Conservation (phyloP, 129 eudicot species). For the Tanacetum coccineum region DNA sequence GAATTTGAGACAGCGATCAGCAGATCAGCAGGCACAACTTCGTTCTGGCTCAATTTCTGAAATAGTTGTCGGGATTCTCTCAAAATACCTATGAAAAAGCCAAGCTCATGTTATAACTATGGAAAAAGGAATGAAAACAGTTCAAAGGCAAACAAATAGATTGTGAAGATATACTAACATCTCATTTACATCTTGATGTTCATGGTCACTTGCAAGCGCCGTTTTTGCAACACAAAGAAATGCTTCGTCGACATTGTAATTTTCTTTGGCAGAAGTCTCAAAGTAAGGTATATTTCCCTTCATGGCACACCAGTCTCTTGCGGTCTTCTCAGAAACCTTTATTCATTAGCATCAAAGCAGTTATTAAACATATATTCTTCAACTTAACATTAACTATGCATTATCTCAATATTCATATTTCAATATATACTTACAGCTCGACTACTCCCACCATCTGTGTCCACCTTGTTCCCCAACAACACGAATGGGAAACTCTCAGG, state of each 20-base stretch:
- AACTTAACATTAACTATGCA: too few relatives aligned
- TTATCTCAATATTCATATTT: not conserved
- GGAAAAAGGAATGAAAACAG: not conserved
- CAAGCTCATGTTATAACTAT: not conserved
- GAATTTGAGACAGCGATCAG: conserved; percentile 12
- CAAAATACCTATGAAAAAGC: conserved; percentile 42
- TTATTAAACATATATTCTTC: not conserved
- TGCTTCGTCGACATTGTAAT: conserved; percentile 68
- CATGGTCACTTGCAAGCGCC: conserved; percentile 54
- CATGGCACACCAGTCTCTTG: conserved; percentile 79
- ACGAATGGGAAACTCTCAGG: conserved; percentile 81
- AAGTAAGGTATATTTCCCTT: conserved; percentile 79
- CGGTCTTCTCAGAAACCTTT: conserved; percentile 73
- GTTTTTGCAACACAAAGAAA: conserved; percentile 60
- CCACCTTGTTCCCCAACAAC: conserved; percentile 80
- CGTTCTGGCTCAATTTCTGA: conserved; percentile 63
- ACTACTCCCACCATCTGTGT: conserved; percentile 64
- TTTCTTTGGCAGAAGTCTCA: conserved; percentile 91
- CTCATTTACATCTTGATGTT: conserved; percentile 49
- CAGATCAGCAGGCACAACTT: conserved; percentile 77
- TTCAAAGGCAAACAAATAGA: not conserved
- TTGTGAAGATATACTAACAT: conserved; percentile 21
- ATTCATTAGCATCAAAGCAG: not conserved
- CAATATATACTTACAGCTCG: conserved; percentile 45
- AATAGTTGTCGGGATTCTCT: conserved; percentile 55